Conservation (phyloP, 805 yeast species). For the Zygosaccharomyces rouxii region DNA sequence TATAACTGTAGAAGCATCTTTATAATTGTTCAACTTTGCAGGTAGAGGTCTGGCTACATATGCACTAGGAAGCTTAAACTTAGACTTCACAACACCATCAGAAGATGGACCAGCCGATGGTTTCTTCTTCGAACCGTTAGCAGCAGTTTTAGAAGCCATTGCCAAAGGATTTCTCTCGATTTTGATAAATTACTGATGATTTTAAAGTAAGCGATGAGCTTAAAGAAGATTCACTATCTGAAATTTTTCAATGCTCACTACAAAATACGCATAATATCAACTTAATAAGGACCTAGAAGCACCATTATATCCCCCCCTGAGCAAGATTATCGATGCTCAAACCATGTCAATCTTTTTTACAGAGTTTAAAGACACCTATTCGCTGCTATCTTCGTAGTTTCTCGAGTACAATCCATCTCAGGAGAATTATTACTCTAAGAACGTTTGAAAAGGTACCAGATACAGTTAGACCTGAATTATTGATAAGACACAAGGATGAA, state of each 20-base stretch:
- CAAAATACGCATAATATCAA: background rate
- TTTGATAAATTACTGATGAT: background rate
- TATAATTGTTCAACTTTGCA: constrained; percentile 19
- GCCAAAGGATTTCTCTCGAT: background rate
- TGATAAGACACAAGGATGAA: constrained; percentile 7
- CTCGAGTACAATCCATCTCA: background rate
- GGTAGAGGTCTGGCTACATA: constrained; percentile 40
- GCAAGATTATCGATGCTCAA: background rate
- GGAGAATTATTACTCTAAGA: background rate
- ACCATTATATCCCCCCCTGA: background rate
- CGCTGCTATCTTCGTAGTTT: background rate
- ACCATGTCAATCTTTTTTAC: background rate
- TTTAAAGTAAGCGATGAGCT: constrained; percentile 11
- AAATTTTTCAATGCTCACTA: constrained; percentile 3
- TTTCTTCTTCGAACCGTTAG: constrained; percentile 30
- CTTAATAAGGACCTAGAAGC: background rate
- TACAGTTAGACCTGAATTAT: constrained; percentile 1
- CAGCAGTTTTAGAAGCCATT: constrained; percentile 32
- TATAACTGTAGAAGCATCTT: constrained; percentile 37
- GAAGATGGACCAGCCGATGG: constrained; percentile 17
- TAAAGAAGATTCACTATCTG: background rate
- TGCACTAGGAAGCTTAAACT: constrained; percentile 37
- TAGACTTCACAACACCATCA: constrained; percentile 21
- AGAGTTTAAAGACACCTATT: background rate
- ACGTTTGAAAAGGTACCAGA: background rate